Evolutionary conservation across 495 filamentous ascomycete genomes (phyloP), one percentile per base, ranked within the genome.

Genomic region (Astrocystis sublimbata): DNA sequence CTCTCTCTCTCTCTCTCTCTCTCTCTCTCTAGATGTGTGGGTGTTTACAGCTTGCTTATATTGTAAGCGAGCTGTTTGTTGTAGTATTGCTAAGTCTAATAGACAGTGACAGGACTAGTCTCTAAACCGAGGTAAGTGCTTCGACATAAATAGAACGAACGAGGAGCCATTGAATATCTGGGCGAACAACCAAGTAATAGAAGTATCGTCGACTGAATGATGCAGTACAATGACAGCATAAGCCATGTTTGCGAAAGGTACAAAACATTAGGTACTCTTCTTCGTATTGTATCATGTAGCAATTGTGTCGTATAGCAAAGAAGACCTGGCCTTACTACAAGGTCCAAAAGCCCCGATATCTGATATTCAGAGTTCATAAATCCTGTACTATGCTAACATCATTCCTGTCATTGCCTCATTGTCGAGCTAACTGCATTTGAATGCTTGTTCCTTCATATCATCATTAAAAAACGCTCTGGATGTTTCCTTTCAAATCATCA

Each of bases 331-430:
- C 35, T 51, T 6, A 21, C 24, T 41, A 52, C 45, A 50, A 23
- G n/a, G 47, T 42, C 13, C 4, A 31, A 45, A 24, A 13, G n/a
- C 24, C n/a, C 10, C 30, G 23, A n/a, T 31, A 19, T 40, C 28
- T 45, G 46, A 52, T 54, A 45, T 55, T 30, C 28, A 51, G 24
- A 61, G 26, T 15, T 8, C 35, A 55, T 33, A 56, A 40, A 36
- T 49, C 60, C 60, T 62, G 60, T 26, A 19, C 40, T 47, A 62
- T 54, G 50, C 51, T 56, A 41, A 62, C 8, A 55, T 47, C 51
- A 24, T 62, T 40, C 46, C 58, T 38, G 7, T 56, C 50, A 56
- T 59, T 43, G 30, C 19, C 57, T 45, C 13, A 1, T 41, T 42
- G 40, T 61, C 38, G 40, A 55, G 30, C 41, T 40, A 41, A 47